These are phyloP conservation scores for Euphorbia schlechtendalii DNA, from an alignment of 441 rosid species.

Conservation along the genomic window DNA sequence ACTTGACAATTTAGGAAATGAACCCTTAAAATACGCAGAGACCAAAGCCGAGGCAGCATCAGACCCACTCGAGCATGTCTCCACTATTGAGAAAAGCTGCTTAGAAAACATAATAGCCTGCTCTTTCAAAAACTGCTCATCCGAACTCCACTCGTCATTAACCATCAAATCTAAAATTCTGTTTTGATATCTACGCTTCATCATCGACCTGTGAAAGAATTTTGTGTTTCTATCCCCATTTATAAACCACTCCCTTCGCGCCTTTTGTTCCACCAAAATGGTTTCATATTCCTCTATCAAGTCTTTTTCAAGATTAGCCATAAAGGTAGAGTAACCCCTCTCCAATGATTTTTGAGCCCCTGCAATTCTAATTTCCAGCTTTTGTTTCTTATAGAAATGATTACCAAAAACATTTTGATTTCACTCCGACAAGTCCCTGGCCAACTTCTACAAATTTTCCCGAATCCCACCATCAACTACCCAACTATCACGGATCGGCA, in stretches of 20 bases:
- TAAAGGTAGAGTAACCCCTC: too few relatives aligned
- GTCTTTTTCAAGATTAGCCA: background rate
- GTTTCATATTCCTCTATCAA: background rate
- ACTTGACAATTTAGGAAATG: background rate
- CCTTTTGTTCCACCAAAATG: background rate
- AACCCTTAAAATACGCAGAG: background rate
- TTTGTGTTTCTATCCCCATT: background rate
- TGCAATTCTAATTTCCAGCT: background rate
- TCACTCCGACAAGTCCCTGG: background rate
- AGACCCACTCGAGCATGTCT: too few relatives aligned
- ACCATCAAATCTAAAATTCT: background rate
- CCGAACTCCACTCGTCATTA: background rate
- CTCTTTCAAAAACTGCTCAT: too few relatives aligned
- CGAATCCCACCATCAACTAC: background rate
- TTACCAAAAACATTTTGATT: background rate
- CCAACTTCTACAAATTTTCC: too few relatives aligned
- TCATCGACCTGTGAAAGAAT: background rate
- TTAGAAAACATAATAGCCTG: too few relatives aligned
- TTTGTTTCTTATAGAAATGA: too few relatives aligned
- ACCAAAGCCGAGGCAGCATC: background rate
- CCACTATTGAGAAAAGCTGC: too few relatives aligned
- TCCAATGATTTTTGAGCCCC: background rate
- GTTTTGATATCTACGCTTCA: too few relatives aligned
- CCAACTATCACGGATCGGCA: background rate
- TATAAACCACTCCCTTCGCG: background rate